phyloP scores from a whole-genome alignment of 345 rosid genomes.

The Euclidium syriacum region DNA sequence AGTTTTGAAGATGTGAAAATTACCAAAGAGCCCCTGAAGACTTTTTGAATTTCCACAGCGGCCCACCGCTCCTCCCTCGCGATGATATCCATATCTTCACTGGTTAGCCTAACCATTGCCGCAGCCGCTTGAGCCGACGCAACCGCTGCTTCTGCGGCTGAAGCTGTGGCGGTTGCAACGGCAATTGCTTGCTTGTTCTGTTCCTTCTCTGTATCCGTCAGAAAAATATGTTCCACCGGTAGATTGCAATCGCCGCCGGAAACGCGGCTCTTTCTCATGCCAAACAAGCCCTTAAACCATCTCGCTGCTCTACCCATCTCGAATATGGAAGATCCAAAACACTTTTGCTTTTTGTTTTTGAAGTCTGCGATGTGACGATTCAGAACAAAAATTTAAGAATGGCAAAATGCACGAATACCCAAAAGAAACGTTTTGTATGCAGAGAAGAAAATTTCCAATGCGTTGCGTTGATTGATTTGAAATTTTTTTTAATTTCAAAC shows the following conservation, averaged over 20 bases:
- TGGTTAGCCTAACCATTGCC: conserved; percentile 44
- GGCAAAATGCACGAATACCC: conserved; percentile 11
- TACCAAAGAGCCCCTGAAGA: conserved; percentile 68
- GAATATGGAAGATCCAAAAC: conserved; percentile 3
- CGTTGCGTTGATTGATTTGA: conserved; percentile 27
- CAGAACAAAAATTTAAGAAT: conserved; percentile 10
- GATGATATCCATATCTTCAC: conserved; percentile 31
- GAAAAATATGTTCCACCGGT: conserved; percentile 25
- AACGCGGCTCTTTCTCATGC: conserved; percentile 40
- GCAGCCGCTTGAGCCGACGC: conserved; percentile 53
- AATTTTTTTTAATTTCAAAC: not conserved
- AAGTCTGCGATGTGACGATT: conserved; percentile 25
- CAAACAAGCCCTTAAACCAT: conserved; percentile 72
- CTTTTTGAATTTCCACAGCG: conserved; percentile 50
- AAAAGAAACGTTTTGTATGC: conserved; percentile 12
- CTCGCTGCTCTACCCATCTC: conserved; percentile 63
- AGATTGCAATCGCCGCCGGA: conserved; percentile 36
- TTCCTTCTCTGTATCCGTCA: conserved; percentile 41
- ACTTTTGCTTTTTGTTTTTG: not conserved
- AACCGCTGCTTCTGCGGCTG: conserved; percentile 52
- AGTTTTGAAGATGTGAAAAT: not conserved
- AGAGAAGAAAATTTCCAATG: not conserved
- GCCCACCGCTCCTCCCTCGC: conserved; percentile 44
- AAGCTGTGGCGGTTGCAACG: conserved; percentile 46
- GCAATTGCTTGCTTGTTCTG: conserved; percentile 55